Conservation (phyloP, 345 rosid species). For the Diplotaxis tenuifolia region DNA sequence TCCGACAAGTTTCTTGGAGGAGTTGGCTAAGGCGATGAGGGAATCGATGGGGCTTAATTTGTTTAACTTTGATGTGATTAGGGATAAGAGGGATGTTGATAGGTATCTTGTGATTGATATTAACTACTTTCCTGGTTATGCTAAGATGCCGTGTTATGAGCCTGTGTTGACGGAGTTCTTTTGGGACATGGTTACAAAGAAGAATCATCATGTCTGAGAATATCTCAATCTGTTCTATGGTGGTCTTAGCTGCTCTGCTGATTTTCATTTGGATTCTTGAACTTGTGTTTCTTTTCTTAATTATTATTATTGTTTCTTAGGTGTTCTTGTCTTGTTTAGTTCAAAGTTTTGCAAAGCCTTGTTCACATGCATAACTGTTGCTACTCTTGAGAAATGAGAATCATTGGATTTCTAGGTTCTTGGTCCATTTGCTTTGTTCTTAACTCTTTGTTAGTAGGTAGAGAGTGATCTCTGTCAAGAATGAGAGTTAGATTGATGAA, state of each 20-base stretch:
- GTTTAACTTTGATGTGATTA: conserved; percentile 66
- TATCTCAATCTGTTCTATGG: conserved; percentile 21
- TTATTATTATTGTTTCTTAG: neutral
- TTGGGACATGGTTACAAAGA: conserved; percentile 41
- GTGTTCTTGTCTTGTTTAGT: conserved; percentile 17
- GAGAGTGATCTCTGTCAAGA: neutral
- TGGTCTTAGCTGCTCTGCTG: conserved; percentile 29
- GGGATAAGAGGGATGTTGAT: conserved; percentile 48
- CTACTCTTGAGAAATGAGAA: conserved; percentile 21
- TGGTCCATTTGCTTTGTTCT: conserved; percentile 14
- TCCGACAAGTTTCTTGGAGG: conserved; percentile 44
- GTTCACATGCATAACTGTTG: conserved; percentile 32
- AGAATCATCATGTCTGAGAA: conserved; percentile 31
- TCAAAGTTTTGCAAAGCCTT: conserved; percentile 31
- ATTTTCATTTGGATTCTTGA: conserved; percentile 36
- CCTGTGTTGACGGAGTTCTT: conserved; percentile 52
- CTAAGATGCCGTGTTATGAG: conserved; percentile 62
- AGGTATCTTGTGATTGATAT: conserved; percentile 57
- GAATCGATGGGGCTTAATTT: conserved; percentile 48
- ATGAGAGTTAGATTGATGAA: neutral
- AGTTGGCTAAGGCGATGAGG: conserved; percentile 49
- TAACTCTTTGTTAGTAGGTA: neutral
- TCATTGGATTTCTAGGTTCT: conserved; percentile 11
- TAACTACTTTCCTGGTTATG: conserved; percentile 73
- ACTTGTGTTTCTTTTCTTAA: conserved; percentile 6